Conservation (phyloP, 768 basidiomycete genomes). For the Pleurotus tuoliensis region DNA sequence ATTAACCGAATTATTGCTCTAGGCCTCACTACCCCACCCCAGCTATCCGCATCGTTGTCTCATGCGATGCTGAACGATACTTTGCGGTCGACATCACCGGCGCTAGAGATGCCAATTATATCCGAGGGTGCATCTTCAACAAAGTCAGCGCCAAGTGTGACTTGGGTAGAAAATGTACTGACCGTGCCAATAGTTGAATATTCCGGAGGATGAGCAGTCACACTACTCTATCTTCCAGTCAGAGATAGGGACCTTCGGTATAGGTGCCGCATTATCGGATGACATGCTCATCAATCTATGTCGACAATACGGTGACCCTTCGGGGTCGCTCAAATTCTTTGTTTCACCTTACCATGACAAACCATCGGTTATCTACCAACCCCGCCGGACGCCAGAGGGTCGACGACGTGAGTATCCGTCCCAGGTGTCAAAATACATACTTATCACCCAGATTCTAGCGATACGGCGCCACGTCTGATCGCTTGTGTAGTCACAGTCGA, state of each 20-base stretch:
- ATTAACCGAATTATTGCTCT: too few relatives aligned
- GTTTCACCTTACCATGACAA: constrained; percentile 43
- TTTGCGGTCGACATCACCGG: constrained; percentile 45
- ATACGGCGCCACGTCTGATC: neutral
- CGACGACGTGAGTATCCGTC: neutral
- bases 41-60: constrained; percentile 40
- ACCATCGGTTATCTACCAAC: constrained; percentile 20
- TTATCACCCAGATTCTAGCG: neutral
- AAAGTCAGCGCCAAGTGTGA: constrained; percentile 27
- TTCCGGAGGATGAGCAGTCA: constrained; percentile 35
- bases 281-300: constrained; percentile 36
- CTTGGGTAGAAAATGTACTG: neutral
- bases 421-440: neutral
- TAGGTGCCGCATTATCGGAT: constrained; percentile 38
- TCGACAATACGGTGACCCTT: constrained; percentile 39
- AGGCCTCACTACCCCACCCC: neutral
- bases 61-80: constrained; percentile 48
- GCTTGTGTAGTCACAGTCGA: neutral
- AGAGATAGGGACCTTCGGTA: constrained; percentile 41
- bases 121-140: constrained; percentile 41
- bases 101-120: constrained; percentile 37
- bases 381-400: constrained; percentile 2
- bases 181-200: constrained; percentile 30
- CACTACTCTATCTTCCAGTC: constrained; percentile 44
- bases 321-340: constrained; percentile 49